These are phyloP conservation scores for Aspergillus sp. DNA, from an alignment of 2,329 filamentous ascomycete genomes.

Conservation along the genomic window DNA sequence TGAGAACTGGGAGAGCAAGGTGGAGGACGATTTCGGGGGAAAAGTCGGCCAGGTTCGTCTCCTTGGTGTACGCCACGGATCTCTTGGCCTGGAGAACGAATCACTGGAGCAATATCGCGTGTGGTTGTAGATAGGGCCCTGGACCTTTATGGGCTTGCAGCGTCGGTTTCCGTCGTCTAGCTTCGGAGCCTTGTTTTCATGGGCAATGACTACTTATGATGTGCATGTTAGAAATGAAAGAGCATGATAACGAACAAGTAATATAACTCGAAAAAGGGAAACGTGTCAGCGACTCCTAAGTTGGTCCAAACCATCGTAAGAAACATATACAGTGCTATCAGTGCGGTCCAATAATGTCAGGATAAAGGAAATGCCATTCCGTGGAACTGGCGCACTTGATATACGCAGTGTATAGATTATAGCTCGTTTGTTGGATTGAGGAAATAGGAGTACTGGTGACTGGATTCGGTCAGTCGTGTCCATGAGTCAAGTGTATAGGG, in stretches of 20 bases:
- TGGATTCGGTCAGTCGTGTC: too few relatives aligned
- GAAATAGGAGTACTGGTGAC: too few relatives aligned
- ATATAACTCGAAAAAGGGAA: not conserved
- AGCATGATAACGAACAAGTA: not conserved
- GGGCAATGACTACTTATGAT: not conserved
- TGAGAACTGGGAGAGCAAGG: constrained; percentile 59
- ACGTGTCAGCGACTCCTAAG: not conserved
- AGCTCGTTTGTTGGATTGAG: too few relatives aligned
- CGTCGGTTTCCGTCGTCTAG: not conserved
- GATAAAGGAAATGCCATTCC: too few relatives aligned
- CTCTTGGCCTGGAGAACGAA: constrained; percentile 46
- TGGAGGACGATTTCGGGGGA: constrained; percentile 45
- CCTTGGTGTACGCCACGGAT: constrained; percentile 47
- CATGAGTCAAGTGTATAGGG: too few relatives aligned
- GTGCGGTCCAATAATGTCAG: too few relatives aligned
- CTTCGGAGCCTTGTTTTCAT: not conserved
- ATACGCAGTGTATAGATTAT: too few relatives aligned
- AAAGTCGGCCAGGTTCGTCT: constrained; percentile 47
- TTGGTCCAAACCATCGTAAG: too few relatives aligned
- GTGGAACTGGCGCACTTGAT: too few relatives aligned
- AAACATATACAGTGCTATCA: too few relatives aligned
- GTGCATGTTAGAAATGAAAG: not conserved
- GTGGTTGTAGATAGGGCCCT: constrained; percentile 26
- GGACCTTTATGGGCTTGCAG: not conserved
- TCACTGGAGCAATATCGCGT: constrained; percentile 36